Conservation (phyloP, 2,329 filamentous ascomycete genomes). For the Tolypocladium ovalisporum region DNA sequence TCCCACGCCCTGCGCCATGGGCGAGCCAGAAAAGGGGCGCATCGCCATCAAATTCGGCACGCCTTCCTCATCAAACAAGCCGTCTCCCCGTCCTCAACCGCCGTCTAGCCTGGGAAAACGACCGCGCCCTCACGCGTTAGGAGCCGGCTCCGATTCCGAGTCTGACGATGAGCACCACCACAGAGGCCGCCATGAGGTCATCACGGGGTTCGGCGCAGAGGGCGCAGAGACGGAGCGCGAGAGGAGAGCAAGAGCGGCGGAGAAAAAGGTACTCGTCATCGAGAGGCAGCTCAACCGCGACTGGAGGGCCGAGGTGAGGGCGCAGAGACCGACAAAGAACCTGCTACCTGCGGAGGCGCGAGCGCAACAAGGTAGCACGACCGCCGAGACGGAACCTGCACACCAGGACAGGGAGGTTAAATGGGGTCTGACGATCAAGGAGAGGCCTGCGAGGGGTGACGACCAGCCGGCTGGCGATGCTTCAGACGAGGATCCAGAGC, state of each 20-base stretch:
- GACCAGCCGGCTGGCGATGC: background rate
- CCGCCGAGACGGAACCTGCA: slow-evolving; percentile 22
- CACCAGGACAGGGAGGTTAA: slow-evolving; percentile 43
- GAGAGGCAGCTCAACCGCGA: slow-evolving; percentile 46
- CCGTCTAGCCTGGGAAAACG: slow-evolving; percentile 38
- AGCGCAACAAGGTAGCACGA: slow-evolving; percentile 24
- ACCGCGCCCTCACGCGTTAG: slow-evolving; percentile 29
- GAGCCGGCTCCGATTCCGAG: slow-evolving; percentile 32
- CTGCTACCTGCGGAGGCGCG: slow-evolving; percentile 46
- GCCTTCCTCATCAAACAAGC: slow-evolving; percentile 13
- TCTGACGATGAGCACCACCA: slow-evolving; percentile 20
- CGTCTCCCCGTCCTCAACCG: slow-evolving; percentile 19
- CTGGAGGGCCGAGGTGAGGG: slow-evolving; percentile 46
- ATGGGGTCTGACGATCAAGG: slow-evolving; percentile 39
- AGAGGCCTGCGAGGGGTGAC: slow-evolving; percentile 36
- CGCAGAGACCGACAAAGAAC: slow-evolving; percentile 38
- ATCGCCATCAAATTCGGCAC: slow-evolving; percentile 40
- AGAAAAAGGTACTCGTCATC: slow-evolving; percentile 42
- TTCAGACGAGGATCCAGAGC: background rate
- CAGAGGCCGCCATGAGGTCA: slow-evolving; percentile 29
- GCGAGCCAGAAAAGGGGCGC: slow-evolving; percentile 23
- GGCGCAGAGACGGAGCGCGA: slow-evolving; percentile 27
- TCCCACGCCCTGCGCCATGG: slow-evolving; percentile 19
- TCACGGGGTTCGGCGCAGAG: slow-evolving; percentile 39
- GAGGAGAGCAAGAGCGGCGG: slow-evolving; percentile 14